Evolutionary conservation across 1,139 yeast genomes (phyloP).

Genomic region (Lodderomyces orthopsilosis): DNA sequence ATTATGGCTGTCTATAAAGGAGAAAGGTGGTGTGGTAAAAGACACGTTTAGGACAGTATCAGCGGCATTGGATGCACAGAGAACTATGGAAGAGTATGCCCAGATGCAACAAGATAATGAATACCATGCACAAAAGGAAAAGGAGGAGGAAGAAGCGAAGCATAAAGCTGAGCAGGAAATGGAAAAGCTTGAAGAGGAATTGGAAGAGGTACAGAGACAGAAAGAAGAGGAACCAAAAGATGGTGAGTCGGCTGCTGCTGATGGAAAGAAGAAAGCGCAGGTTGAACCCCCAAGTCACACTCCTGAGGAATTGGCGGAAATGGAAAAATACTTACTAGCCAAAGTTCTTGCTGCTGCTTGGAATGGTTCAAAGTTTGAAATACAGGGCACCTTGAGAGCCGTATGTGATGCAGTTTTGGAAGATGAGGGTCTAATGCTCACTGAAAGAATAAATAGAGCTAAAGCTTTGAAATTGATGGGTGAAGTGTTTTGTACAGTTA

Average conservation of each 20-base stretch:
- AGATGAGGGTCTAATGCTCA: slow-evolving; percentile 53
- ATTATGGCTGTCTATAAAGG: slow-evolving; percentile 77
- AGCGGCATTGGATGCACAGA: slow-evolving; percentile 86
- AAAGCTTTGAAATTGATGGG: slow-evolving; percentile 76
- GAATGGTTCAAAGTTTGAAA: slow-evolving; percentile 90
- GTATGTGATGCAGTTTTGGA: slow-evolving; percentile 82
- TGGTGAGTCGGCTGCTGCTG: slow-evolving; percentile 11
- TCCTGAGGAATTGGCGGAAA: slow-evolving; percentile 76
- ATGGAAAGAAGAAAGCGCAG: slow-evolving; percentile 14
- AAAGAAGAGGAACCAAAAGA: slow-evolving; percentile 8
- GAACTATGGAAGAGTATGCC: slow-evolving; percentile 79
- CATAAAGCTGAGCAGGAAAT: slow-evolving; percentile 17
- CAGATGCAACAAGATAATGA: slow-evolving; percentile 64
- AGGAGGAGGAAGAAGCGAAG: slow-evolving; percentile 28
- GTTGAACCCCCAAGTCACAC: slow-evolving; percentile 56
- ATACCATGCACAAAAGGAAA: slow-evolving; percentile 42
- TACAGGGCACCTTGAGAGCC: slow-evolving; percentile 80
- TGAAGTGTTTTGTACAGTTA: slow-evolving; percentile 59
- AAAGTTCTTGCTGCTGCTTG: slow-evolving; percentile 94
- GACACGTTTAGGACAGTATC: slow-evolving; percentile 85
- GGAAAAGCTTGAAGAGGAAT: slow-evolving; percentile 20
- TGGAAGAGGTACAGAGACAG: slow-evolving; percentile 18
- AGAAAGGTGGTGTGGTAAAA: slow-evolving; percentile 79
- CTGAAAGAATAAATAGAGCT: slow-evolving; percentile 71
- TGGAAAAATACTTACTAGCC: slow-evolving; percentile 85